Percentiles rank a stretch among this genome's conserved stretches.
Evolutionary conservation across 2,329 filamentous ascomycete species (phyloP).

Genomic region (Pseudocercospora pini-densiflorae): DNA sequence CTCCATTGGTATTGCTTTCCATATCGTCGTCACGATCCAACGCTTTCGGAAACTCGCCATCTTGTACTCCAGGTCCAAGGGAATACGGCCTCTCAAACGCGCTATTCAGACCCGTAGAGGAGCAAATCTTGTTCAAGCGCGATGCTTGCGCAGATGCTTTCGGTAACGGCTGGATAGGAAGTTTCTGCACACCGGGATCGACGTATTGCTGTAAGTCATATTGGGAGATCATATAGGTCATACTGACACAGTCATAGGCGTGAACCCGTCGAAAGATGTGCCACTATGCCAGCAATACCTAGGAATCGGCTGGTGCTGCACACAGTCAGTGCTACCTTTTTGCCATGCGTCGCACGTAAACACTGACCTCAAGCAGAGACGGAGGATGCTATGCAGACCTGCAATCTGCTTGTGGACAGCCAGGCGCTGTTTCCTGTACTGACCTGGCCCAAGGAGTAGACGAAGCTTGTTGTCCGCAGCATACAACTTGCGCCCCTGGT

Average conservation of each 20-base stretch:
- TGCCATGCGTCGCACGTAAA: too few species aligned
- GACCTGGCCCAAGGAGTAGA: slow-evolving; percentile 12
- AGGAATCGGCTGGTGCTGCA: slow-evolving; percentile 22
- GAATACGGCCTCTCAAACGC: too few species aligned
- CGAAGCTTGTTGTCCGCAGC: slow-evolving; percentile 20
- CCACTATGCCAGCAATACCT: slow-evolving; percentile 14
- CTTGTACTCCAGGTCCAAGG: too few species aligned
- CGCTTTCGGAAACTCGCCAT: too few species aligned
- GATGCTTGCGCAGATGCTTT: slow-evolving; percentile 19
- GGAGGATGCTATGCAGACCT: slow-evolving; percentile 21
- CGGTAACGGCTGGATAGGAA: slow-evolving; percentile 11
- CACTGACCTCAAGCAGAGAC: background rate
- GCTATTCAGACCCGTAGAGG: too few species aligned
- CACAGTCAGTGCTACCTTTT: background rate
- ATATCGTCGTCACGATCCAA: too few species aligned
- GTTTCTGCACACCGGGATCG: slow-evolving; percentile 18
- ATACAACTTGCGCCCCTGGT: slow-evolving; percentile 19
- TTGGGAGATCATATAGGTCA: background rate
- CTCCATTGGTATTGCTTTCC: too few species aligned
- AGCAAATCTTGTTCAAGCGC: background rate
- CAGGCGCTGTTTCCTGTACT: slow-evolving; percentile 20
- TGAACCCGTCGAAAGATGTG: background rate
- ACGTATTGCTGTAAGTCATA: slow-evolving; percentile 22
- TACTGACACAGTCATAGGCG: background rate
- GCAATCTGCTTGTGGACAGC: slow-evolving; percentile 14